Percentiles rank a stretch among this genome's conserved stretches.
phyloP scores from a whole-genome alignment of 176 grass and related monocot genomes.

The Calamus simplicifolius region DNA sequence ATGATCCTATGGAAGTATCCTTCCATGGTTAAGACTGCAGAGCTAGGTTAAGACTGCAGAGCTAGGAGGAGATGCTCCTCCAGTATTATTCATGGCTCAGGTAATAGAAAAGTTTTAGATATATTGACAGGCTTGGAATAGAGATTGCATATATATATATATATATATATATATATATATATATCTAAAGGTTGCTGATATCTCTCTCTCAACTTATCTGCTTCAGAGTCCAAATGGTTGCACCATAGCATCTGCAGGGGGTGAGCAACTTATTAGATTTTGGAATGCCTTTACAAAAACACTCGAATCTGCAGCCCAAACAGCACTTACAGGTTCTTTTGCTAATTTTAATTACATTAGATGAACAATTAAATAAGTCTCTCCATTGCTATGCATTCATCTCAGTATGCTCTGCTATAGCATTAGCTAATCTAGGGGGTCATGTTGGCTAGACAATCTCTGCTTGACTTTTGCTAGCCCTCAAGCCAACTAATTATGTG shows the following conservation, averaged over 20 bases:
- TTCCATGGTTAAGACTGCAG: constrained; percentile 42
- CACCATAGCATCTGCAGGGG: constrained; percentile 44
- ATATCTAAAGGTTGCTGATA: too few relatives aligned
- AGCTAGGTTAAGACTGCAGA: constrained; percentile 46
- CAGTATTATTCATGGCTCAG: constrained; percentile 54
- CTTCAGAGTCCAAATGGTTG: constrained; percentile 45
- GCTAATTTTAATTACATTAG: constrained; percentile 41
- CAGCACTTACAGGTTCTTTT: constrained; percentile 21
- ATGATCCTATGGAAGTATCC: constrained; percentile 52
- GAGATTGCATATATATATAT: too few relatives aligned
- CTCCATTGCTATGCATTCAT: too few relatives aligned
- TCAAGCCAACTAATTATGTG: too few relatives aligned
- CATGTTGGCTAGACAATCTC: too few relatives aligned
- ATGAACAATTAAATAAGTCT: constrained; percentile 5
- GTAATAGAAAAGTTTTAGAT: constrained; percentile 21
- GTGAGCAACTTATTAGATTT: constrained; percentile 49
- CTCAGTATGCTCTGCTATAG: too few relatives aligned
- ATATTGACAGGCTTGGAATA: not conserved
- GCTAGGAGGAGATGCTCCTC: constrained; percentile 40
- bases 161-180: too few relatives aligned
- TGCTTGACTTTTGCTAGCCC: too few relatives aligned
- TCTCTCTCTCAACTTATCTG: too few relatives aligned
- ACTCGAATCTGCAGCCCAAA: constrained; percentile 20
- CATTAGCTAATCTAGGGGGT: too few relatives aligned
- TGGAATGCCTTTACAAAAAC: constrained; percentile 47